Percentiles rank a stretch among this genome's conserved stretches.
Conservation (phyloP, 1,284 basidiomycete species). For the Coniferiporia sulphurascens region DNA sequence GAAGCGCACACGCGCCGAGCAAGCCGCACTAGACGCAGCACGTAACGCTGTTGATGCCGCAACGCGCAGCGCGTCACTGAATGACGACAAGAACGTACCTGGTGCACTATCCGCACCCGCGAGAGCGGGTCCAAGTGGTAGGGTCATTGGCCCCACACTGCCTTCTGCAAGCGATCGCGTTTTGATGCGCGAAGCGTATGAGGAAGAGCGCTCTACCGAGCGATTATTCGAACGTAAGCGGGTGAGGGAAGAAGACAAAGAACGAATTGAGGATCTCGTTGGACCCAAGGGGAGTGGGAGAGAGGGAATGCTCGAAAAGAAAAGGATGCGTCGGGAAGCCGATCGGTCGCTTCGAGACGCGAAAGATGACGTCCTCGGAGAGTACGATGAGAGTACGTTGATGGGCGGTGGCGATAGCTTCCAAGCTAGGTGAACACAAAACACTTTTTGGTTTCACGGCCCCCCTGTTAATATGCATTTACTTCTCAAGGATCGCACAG, state of each 20-base stretch:
- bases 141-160: conserved; percentile 58
- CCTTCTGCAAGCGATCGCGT: conserved; percentile 62
- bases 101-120: conserved; percentile 12
- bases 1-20: conserved; percentile 43
- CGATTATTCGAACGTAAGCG: conserved; percentile 54
- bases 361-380: conserved; percentile 62
- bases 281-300: conserved; percentile 68
- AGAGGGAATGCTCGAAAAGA: conserved; percentile 75
- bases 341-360: conserved; percentile 62
- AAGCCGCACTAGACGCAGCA: conserved; percentile 49
- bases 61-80: conserved; percentile 38
- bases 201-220: conserved; percentile 46
- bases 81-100: not conserved
- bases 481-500: conserved; percentile 48
- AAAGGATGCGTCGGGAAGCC: conserved; percentile 56
- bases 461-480: conserved; percentile 1
- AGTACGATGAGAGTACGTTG: conserved; percentile 62
- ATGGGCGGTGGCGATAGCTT: conserved; percentile 72
- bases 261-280: conserved; percentile 65
- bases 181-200: conserved; percentile 53
- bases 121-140: conserved; percentile 29
- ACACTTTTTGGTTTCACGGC: conserved; percentile 2
- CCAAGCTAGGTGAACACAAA: conserved; percentile 46
- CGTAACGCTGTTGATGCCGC: conserved; percentile 56
- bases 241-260: conserved; percentile 59